Base-by-base conservation (phyloP, 2,329 filamentous ascomycete species). In the Exophiala sp. region DNA sequence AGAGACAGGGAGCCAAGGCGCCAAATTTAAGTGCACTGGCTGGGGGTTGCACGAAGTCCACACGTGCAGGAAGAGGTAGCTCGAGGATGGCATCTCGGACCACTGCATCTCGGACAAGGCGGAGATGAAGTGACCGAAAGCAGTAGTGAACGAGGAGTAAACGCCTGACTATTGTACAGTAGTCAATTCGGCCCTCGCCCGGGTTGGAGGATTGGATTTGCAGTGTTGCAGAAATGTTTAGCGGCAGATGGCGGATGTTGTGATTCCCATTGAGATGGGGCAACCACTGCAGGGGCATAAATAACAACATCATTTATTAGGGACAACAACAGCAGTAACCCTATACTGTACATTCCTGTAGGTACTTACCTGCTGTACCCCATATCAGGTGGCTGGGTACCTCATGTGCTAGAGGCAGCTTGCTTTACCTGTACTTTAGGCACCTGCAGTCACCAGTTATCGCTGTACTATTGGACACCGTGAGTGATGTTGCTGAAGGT, bases 61-160 rank as follows among this genome's bases (percentile, higher is more conserved):
- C 34, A 13, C 30, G 9, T 34, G 30, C 30, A 34, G 30, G 24
- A 27, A n/a, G n/a, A 32, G 29, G n/a, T 32, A 13, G 29, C 29
- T n/a, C n/a, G 29, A 32, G 8, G 29, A n/a, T n/a, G 3, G 34
- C 34, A 37, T 19, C 34, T 37, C 19, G 1, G 34, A 11, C 16
- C n/a, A n/a, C n/a, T n/a, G 3, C 14, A 37, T 19, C 13, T 3
- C 6, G 43, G 24, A 14, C 34, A 9, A 27, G 24, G 14, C 43
- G 43, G 47, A 46, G 43, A 51, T 42, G 38, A 43, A 29, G 22
- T 27, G 44, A 19, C 43, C 43, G 43, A 52, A 47, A 43, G 21
- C 46, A 22, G 47, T 16, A 34, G 22, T 14, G 3, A 27, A n/a
- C 7, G 16, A 32, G 29, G 13, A 37, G 18, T 18, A 37, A 37